Conservation (phyloP, 2,329 filamentous ascomycete species). For the Cladosporium austrohemisphaericum region DNA sequence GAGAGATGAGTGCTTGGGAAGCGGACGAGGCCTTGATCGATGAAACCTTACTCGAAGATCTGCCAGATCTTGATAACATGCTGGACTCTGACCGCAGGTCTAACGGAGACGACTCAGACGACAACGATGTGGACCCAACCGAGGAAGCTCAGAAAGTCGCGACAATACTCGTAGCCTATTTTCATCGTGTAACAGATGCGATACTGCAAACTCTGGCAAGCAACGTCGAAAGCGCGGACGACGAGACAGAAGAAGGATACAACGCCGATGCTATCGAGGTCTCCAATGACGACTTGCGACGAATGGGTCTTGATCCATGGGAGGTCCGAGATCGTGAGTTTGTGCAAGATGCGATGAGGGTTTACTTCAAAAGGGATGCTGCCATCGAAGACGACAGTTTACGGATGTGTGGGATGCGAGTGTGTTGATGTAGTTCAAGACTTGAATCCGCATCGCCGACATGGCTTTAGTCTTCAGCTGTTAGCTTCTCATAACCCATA, state of each 20-base stretch:
- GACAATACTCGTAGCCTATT: slow-evolving; percentile 73
- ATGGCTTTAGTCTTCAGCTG: no score
- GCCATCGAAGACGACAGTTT: slow-evolving; percentile 73
- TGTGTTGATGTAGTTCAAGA: slow-evolving; percentile 21
- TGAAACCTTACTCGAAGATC: slow-evolving; percentile 41
- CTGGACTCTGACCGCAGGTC: background rate
- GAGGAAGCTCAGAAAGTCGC: slow-evolving; percentile 44
- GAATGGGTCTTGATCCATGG: slow-evolving; percentile 77
- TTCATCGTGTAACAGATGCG: slow-evolving; percentile 69
- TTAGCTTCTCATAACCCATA: no score
- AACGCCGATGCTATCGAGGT: slow-evolving; percentile 45
- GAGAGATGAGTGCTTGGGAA: slow-evolving; percentile 60
- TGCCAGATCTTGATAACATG: slow-evolving; percentile 28
- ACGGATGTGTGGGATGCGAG: slow-evolving; percentile 53
- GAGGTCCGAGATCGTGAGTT: slow-evolving; percentile 67
- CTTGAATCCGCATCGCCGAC: background rate
- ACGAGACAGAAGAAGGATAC: slow-evolving; percentile 36
- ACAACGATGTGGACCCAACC: slow-evolving; percentile 16
- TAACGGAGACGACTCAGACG: slow-evolving; percentile 4
- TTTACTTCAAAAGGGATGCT: slow-evolving; percentile 64
- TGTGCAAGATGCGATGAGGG: slow-evolving; percentile 56
- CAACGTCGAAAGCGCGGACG: slow-evolving; percentile 52
- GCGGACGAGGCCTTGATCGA: slow-evolving; percentile 54
- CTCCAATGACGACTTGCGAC: slow-evolving; percentile 60
- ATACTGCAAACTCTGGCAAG: slow-evolving; percentile 61